Evolutionary conservation across 345 rosid genomes (phyloP).

Genomic region (Reutealis trisperma): DNA sequence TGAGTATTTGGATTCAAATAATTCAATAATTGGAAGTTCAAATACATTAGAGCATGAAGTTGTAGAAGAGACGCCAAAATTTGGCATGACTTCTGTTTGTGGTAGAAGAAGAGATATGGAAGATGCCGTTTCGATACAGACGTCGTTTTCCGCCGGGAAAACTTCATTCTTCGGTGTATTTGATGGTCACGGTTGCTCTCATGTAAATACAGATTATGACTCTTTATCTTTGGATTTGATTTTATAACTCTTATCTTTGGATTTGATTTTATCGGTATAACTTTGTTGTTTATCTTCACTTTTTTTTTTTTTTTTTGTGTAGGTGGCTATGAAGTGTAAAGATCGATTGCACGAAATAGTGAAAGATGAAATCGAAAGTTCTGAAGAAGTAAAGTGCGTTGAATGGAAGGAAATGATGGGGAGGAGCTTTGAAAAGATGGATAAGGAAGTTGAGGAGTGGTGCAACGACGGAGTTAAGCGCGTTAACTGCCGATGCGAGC

Average conservation of each 20-base stretch:
- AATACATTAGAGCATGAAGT: background rate
- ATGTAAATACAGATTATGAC: slow-evolving; percentile 38
- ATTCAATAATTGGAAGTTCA: background rate
- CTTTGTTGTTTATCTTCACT: background rate
- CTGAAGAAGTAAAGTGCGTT: slow-evolving; percentile 16
- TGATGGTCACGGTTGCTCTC: slow-evolving; percentile 99
- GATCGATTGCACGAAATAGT: slow-evolving; percentile 63
- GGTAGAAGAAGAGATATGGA: slow-evolving; percentile 97
- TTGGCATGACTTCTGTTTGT: slow-evolving; percentile 84
- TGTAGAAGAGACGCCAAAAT: slow-evolving; percentile 41
- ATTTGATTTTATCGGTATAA: background rate
- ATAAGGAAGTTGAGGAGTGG: slow-evolving; percentile 52
- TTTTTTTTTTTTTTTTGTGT: background rate
- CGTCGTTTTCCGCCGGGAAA: slow-evolving; percentile 29
- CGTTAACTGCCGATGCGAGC: slow-evolving; percentile 62
- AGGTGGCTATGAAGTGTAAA: slow-evolving; percentile 69
- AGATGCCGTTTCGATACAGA: slow-evolving; percentile 72
- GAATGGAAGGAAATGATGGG: slow-evolving; percentile 65
- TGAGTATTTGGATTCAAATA: background rate
- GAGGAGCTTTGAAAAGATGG: slow-evolving; percentile 61
- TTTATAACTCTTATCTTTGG: background rate
- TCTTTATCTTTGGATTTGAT: no score
- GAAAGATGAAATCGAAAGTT: slow-evolving; percentile 41
- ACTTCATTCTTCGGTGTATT: slow-evolving; percentile 67
- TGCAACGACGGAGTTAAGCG: slow-evolving; percentile 18